Percentiles rank a stretch among this genome's conserved stretches.
Conservation (phyloP, 768 basidiomycete genomes). For the Obba rivulosa region DNA sequence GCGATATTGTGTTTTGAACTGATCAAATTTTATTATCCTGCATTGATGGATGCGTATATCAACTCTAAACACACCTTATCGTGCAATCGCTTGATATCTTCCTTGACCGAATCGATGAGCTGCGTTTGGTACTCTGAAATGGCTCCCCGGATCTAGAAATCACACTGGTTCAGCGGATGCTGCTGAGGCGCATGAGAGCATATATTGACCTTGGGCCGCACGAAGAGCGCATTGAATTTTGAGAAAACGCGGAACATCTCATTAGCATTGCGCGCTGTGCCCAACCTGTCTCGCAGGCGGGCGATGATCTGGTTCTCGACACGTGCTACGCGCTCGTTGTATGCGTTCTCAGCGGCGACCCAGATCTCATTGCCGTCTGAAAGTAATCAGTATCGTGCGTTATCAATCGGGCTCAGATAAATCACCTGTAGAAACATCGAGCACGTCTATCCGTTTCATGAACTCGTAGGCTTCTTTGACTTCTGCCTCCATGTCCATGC, state of each 20-base stretch:
- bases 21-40: not conserved
- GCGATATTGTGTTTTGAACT: conserved; percentile 97
- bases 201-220: conserved; percentile 78
- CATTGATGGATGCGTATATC: not conserved
- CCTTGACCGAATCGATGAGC: conserved; percentile 97
- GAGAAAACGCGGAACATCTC: conserved; percentile 99
- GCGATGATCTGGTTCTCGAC: conserved; percentile 99
- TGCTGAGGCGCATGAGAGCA: not conserved
- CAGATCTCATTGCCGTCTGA: conserved; percentile 96
- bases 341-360: conserved; percentile 95
- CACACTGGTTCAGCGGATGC: not conserved
- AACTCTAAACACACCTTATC: conserved; percentile 57
- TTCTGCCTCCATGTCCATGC: conserved; percentile 98
- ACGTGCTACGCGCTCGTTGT: conserved; percentile 94
- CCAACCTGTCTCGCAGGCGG: conserved; percentile 82
- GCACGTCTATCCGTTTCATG: conserved; percentile 93
- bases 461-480: conserved; percentile 95
- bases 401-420: conserved; percentile 2
- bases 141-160: conserved; percentile 81
- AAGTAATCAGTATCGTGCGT: conserved; percentile 1
- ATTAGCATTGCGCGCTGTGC: conserved; percentile 94
- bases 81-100: conserved; percentile 92
- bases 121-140: conserved; percentile 99
- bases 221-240: conserved; percentile 96
- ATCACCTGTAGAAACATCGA: conserved; percentile 89